Evolutionary conservation across 2,329 filamentous ascomycete species (phyloP), one percentile per base, ranked within the genome.

Genomic region (Fusarium neocosmosporiellum): DNA sequence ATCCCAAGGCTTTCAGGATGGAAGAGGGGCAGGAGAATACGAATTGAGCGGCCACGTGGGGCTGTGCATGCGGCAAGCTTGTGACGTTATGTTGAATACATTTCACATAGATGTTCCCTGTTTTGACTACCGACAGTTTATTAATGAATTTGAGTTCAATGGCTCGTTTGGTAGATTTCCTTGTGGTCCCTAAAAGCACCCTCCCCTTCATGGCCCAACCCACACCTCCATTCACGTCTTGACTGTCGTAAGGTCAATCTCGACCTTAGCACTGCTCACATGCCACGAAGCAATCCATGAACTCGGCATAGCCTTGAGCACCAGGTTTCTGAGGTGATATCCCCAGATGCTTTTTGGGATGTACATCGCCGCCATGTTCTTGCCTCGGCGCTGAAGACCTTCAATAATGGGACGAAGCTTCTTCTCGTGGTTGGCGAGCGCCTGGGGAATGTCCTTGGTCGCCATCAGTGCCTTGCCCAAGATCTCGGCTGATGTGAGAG

Each of bases 141-240:
- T 8, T 29, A 8, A 29, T 29, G 27, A 29, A 29, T 7, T 7
- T 7, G 27, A 29, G 27, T 8, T 29, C 7, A 29, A 5, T 7
- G 6, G 22, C 22, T 46, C 5, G 41, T 5, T 27, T 18, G 18
- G 2, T 0, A 11, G 5, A 24, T 24, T 9, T 46, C 22, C 2
- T 46, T 24, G 0, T 4, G 1, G 0, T 24, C 13, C 0, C 4
- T 5, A 10, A 2, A 13, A 46, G 5, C 13, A 24, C 22, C 20
- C n/a, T n/a, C n/a, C n/a, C n/a, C n/a, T n/a, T n/a, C n/a, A n/a
- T n/a, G n/a, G n/a, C n/a, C n/a, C n/a, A n/a, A n/a, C n/a, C n/a
- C n/a, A n/a, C 43, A 22, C 3, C 3, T 46, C 46, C 8, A 4
- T 34, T 50, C 10, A 50, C 6, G 6, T n/a, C 10, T 31, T 50